These are phyloP conservation scores for Lepiota brunneoincarnata DNA, from an alignment of 768 basidiomycete species.

Conservation along the genomic window DNA sequence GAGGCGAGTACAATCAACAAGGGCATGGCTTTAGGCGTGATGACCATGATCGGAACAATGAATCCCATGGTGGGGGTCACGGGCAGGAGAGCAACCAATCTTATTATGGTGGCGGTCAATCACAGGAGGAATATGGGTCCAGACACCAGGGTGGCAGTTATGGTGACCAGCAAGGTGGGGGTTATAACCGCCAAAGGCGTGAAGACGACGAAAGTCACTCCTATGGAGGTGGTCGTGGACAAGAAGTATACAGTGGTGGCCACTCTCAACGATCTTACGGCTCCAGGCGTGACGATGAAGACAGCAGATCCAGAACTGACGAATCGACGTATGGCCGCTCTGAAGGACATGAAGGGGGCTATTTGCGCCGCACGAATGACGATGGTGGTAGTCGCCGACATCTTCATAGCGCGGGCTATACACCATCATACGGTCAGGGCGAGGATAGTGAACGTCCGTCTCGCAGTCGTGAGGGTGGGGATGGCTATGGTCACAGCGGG, in stretches of 20 bases:
- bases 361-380: constrained; percentile 3
- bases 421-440: constrained; percentile 12
- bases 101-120: background rate
- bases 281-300: background rate
- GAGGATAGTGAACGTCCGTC: background rate
- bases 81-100: constrained; percentile 2
- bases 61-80: constrained; percentile 10
- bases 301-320: background rate
- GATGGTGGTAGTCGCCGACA: background rate
- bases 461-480: background rate
- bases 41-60: constrained; percentile 4
- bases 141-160: constrained; percentile 9
- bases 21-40: background rate
- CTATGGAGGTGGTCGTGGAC: constrained; percentile 5
- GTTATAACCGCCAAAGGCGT: constrained; percentile 15
- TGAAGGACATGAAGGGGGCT: background rate
- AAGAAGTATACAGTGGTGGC: background rate
- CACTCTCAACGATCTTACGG: background rate
- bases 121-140: constrained; percentile 15
- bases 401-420: constrained; percentile 10
- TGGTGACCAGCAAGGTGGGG: constrained; percentile 11
- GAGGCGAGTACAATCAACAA: constrained; percentile 1
- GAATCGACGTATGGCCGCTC: background rate
- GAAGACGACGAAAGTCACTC: constrained; percentile 16
- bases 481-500: constrained; percentile 12